Conservation (phyloP, 2,329 filamentous ascomycete genomes). For the Thielaviopsis musarum region DNA sequence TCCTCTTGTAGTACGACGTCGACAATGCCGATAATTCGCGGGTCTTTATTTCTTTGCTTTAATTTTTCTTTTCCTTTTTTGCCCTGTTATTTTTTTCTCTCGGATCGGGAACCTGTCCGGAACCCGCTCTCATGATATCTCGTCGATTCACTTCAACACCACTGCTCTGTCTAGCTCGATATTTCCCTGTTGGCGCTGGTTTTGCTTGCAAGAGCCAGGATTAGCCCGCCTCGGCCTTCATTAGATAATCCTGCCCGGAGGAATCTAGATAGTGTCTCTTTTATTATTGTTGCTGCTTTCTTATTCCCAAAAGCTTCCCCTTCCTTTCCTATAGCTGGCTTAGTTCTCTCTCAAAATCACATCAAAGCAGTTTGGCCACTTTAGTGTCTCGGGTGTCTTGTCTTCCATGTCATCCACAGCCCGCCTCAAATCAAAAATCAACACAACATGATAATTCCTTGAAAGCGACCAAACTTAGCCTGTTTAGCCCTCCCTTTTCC, state of each 20-base stretch:
- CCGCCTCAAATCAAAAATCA: too few relatives aligned
- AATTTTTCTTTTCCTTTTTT: neutral
- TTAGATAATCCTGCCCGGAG: neutral
- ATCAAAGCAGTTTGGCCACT: too few relatives aligned
- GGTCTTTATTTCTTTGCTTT: neutral
- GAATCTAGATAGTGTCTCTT: neutral
- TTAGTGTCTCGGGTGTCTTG: too few relatives aligned
- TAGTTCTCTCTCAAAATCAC: too few relatives aligned
- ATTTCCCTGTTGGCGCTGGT: too few relatives aligned
- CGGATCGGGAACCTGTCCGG: neutral
- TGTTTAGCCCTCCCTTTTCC: neutral
- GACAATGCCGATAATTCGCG: neutral
- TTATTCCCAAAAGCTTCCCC: neutral
- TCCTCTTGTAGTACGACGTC: neutral
- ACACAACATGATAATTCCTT: too few relatives aligned
- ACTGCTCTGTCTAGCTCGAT: neutral
- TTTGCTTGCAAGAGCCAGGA: neutral
- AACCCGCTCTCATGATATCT: neutral
- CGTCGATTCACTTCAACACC: neutral
- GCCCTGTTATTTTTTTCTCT: neutral
- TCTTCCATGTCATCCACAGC: too few relatives aligned
- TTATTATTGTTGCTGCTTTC: neutral
- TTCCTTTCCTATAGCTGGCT: too few relatives aligned
- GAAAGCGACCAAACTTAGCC: too few relatives aligned
- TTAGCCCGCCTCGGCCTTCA: neutral